These are phyloP conservation scores for Cercospora sojina DNA, from an alignment of 2,329 filamentous ascomycete species.

Conservation along the genomic window DNA sequence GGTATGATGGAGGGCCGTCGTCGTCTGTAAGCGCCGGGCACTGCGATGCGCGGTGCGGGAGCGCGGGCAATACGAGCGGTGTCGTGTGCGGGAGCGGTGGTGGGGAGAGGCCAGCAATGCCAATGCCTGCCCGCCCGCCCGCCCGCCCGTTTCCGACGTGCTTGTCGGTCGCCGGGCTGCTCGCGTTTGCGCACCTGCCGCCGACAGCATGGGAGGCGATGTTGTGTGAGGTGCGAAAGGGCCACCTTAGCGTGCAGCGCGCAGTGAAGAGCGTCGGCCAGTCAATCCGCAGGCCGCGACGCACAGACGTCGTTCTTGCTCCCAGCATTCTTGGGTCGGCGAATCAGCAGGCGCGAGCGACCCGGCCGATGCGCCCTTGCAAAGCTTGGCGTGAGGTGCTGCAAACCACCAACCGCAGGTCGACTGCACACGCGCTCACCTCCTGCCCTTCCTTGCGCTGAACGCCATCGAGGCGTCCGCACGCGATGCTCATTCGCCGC, in stretches of 20 bases:
- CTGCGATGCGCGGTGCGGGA: not conserved
- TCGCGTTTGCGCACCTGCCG: not conserved
- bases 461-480: conserved; percentile 7
- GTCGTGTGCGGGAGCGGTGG: not conserved
- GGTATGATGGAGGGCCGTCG: not conserved
- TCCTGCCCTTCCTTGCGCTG: conserved; percentile 15
- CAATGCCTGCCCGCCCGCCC: too few species aligned
- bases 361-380: not conserved
- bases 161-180: not conserved
- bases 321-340: not conserved
- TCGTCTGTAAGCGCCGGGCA: not conserved
- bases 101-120: not conserved
- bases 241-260: conserved; percentile 16
- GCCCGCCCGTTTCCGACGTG: not conserved
- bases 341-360: not conserved
- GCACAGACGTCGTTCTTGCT: not conserved
- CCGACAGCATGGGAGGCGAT: conserved; percentile 9
- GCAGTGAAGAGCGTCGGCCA: conserved; percentile 17
- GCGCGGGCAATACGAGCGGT: not conserved
- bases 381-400: conserved; percentile 12
- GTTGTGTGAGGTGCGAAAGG: conserved; percentile 10
- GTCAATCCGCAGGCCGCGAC: conserved; percentile 1
- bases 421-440: conserved; percentile 4
- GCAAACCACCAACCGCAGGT: not conserved
- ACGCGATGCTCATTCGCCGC: conserved; percentile 19